Evolutionary conservation across 495 filamentous ascomycete species (phyloP).

Genomic region (Daldinia caldariorum): DNA sequence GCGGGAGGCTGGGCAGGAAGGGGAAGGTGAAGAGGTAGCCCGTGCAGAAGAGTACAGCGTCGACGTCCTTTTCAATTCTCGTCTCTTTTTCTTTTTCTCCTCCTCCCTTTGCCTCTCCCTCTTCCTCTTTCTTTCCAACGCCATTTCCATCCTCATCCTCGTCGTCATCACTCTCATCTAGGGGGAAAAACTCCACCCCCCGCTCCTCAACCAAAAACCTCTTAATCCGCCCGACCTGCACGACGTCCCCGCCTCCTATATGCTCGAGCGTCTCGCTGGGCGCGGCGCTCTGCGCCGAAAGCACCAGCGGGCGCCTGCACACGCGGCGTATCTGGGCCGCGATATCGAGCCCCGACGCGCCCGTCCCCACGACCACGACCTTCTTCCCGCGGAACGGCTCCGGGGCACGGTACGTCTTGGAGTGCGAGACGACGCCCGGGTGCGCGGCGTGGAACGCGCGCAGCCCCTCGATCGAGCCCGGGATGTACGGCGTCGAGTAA

Average conservation of each 20-base stretch:
- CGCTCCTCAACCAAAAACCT: slow-evolving; percentile 51
- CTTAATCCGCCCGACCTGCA: slow-evolving; percentile 55
- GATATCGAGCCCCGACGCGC: slow-evolving; percentile 83
- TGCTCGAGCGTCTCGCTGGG: slow-evolving; percentile 45
- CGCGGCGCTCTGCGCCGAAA: slow-evolving; percentile 54
- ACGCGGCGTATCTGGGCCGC: slow-evolving; percentile 73
- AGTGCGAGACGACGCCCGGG: slow-evolving; percentile 76
- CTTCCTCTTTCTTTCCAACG: slow-evolving; percentile 1
- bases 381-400: slow-evolving; percentile 63
- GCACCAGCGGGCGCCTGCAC: slow-evolving; percentile 53
- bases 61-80: slow-evolving; percentile 65
- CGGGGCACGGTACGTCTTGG: slow-evolving; percentile 77
- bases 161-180: background rate
- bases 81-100: slow-evolving; percentile 42
- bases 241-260: slow-evolving; percentile 42
- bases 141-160: background rate
- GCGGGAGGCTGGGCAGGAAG: slow-evolving; percentile 67
- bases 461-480: slow-evolving; percentile 56
- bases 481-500: slow-evolving; percentile 76
- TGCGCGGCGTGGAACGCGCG: slow-evolving; percentile 64
- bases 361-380: slow-evolving; percentile 77
- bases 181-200: slow-evolving; percentile 49
- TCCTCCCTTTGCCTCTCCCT: slow-evolving; percentile 36
- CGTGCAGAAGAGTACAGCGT: slow-evolving; percentile 76
- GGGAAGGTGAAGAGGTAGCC: slow-evolving; percentile 79